Percentiles rank a stretch among this genome's conserved stretches.
phyloP scores from a whole-genome alignment of 2,329 filamentous ascomycete species.

The Trichoderma sp. region DNA sequence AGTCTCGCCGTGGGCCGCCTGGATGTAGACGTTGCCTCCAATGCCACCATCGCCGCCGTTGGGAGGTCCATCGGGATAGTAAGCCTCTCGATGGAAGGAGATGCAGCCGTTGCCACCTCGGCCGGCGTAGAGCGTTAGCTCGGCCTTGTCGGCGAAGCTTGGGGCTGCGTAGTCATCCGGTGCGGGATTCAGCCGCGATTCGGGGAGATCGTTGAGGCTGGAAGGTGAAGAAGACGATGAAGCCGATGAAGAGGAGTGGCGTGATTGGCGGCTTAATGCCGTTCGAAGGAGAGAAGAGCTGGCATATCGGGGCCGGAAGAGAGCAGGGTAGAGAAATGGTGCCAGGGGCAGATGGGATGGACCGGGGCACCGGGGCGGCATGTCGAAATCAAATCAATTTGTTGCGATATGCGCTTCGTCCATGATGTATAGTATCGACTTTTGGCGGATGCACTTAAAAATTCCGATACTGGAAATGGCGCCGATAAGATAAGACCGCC shows the following conservation, averaged over 20 bases:
- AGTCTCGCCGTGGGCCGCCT: conserved; percentile 87
- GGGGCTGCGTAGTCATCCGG: conserved; percentile 83
- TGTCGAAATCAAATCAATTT: conserved; percentile 18
- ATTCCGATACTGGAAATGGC: conserved; percentile 3
- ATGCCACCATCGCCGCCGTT: conserved; percentile 94
- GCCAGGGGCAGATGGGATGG: conserved; percentile 35
- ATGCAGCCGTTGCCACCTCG: conserved; percentile 89
- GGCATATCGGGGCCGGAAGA: conserved; percentile 42
- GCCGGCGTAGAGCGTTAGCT: conserved; percentile 76
- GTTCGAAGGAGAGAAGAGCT: conserved; percentile 33
- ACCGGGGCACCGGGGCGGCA: conserved; percentile 38
- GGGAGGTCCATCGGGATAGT: conserved; percentile 82
- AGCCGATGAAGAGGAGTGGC: conserved; percentile 31
- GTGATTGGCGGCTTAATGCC: conserved; percentile 27
- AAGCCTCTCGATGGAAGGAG: conserved; percentile 91
- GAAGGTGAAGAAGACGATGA: conserved; percentile 35
- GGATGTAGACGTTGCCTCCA: conserved; percentile 92
- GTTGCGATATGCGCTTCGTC: neutral
- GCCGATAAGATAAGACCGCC: conserved; percentile 23
- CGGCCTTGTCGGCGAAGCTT: conserved; percentile 85
- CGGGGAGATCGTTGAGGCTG: conserved; percentile 43
- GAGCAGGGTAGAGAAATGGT: conserved; percentile 55
- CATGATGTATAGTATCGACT: neutral
- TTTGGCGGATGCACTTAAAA: conserved; percentile 2
- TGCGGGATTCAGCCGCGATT: conserved; percentile 73